Percentiles rank a stretch among this genome's conserved stretches.
These are phyloP conservation scores for Fusarium sp. DNA, from an alignment of 2,329 filamentous ascomycete species.

Conservation along the genomic window DNA sequence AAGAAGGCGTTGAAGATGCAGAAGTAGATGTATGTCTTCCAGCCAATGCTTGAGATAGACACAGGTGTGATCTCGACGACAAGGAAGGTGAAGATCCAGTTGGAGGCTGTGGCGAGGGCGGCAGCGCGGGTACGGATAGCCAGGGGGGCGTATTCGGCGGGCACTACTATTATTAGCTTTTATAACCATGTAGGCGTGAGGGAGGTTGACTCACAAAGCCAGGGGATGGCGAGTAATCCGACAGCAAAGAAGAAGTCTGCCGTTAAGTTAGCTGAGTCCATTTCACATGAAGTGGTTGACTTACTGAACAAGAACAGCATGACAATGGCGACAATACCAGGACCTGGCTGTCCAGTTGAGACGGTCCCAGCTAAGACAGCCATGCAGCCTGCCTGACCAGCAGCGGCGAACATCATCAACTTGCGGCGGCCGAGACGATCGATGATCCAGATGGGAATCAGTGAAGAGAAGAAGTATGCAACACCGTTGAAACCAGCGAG, in stretches of 20 bases:
- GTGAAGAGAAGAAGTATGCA: slow-evolving; percentile 49
- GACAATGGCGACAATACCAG: slow-evolving; percentile 57
- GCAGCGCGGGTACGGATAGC: slow-evolving; percentile 55
- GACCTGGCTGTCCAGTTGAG: slow-evolving; percentile 51
- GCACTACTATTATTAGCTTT: slow-evolving; percentile 45
- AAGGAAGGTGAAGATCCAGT: slow-evolving; percentile 54
- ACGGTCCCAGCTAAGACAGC: slow-evolving; percentile 60
- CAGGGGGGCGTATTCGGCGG: slow-evolving; percentile 58
- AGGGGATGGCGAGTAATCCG: slow-evolving; percentile 56
- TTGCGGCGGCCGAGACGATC: slow-evolving; percentile 65
- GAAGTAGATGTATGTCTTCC: slow-evolving; percentile 56
- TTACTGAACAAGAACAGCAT: slow-evolving; percentile 58
- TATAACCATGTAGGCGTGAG: fast-evolving
- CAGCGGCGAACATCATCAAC: slow-evolving; percentile 65
- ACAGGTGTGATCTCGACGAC: slow-evolving; percentile 56
- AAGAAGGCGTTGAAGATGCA: slow-evolving; percentile 53
- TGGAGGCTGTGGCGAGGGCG: slow-evolving; percentile 54
- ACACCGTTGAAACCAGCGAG: slow-evolving; percentile 64
- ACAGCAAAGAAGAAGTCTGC: slow-evolving; percentile 57
- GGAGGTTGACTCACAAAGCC: slow-evolving; percentile 45
- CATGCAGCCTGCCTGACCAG: slow-evolving; percentile 58
- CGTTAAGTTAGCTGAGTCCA: neutral
- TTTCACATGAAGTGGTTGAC: neutral
- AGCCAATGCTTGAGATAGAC: slow-evolving; percentile 54
- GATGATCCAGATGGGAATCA: slow-evolving; percentile 52